phyloP scores from a whole-genome alignment of 2,329 filamentous ascomycete genomes.

The Diaporthe ilicicola region DNA sequence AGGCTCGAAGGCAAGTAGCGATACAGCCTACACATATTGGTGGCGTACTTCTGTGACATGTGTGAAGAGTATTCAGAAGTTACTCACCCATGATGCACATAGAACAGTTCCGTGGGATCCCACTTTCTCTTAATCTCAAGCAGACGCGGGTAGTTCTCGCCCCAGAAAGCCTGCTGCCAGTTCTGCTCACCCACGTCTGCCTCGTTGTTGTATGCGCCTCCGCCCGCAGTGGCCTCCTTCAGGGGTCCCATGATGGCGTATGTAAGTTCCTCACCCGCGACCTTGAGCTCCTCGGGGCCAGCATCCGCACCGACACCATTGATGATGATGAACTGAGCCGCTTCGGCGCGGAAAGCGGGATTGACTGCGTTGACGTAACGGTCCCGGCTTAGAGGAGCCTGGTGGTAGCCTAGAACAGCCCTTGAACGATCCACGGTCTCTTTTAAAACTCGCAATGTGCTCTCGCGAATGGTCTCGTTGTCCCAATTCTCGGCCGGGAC shows the following conservation, averaged over 20 bases:
- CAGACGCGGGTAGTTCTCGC: conserved; percentile 41
- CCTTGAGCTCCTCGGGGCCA: conserved; percentile 37
- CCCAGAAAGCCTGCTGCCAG: conserved; percentile 43
- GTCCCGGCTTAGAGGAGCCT: conserved; percentile 40
- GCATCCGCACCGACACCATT: conserved; percentile 41
- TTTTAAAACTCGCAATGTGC: conserved; percentile 41
- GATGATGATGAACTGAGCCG: conserved; percentile 44
- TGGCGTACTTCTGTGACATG: too few relatives aligned
- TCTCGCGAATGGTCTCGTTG: conserved; percentile 38
- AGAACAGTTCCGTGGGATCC: conserved; percentile 47
- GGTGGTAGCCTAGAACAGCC: conserved; percentile 41
- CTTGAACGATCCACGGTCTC: conserved; percentile 43
- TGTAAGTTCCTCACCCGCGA: conserved; percentile 39
- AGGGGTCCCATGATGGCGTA: conserved; percentile 37
- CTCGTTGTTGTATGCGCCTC: conserved; percentile 47
- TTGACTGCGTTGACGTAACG: conserved; percentile 52
- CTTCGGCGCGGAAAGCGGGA: conserved; percentile 54
- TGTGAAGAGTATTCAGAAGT: not conserved
- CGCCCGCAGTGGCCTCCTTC: conserved; percentile 39
- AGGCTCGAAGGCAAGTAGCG: not conserved
- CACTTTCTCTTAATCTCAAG: conserved; percentile 49
- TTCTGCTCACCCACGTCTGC: conserved; percentile 44
- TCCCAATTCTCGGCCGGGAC: conserved; percentile 45
- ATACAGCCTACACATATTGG: not conserved
- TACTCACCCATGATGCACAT: conserved; percentile 38